These are phyloP conservation scores for Blakeslea trispora DNA, from an alignment of 371 early-diverging fungal species.

Conservation along the genomic window DNA sequence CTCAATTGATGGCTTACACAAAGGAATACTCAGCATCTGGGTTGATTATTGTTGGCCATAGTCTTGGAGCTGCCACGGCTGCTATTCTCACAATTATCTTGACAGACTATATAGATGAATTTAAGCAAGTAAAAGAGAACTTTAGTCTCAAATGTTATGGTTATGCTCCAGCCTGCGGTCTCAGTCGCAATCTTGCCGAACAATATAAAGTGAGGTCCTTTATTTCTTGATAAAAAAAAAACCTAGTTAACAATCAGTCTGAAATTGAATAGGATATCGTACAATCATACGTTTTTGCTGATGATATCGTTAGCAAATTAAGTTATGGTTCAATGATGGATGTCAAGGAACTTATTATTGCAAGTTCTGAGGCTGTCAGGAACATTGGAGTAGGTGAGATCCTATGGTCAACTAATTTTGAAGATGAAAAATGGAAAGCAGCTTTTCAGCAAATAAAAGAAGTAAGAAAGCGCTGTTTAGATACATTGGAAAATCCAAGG, in stretches of 20 bases:
- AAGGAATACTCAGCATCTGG: constrained; percentile 62
- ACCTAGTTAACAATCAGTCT: no score
- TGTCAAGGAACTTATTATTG: constrained; percentile 49
- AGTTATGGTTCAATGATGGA: constrained; percentile 57
- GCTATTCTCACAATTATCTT: constrained; percentile 80
- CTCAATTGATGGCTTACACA: constrained; percentile 67
- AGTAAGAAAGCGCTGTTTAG: constrained; percentile 36
- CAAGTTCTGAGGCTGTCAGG: constrained; percentile 44
- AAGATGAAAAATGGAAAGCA: constrained; percentile 41
- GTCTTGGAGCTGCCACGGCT: constrained; percentile 82
- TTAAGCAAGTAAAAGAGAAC: constrained; percentile 38
- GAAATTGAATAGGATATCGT: constrained; percentile 42
- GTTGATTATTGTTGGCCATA: constrained; percentile 80
- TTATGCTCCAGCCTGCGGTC: constrained; percentile 53
- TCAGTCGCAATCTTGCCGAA: constrained; percentile 45
- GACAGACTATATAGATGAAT: constrained; percentile 60
- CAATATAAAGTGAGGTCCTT: constrained; percentile 34
- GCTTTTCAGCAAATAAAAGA: constrained; percentile 46
- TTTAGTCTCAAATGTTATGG: constrained; percentile 46
- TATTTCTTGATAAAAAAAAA: background rate
- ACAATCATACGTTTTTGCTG: constrained; percentile 52
- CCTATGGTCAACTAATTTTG: constrained; percentile 32
- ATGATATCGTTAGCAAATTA: constrained; percentile 53
- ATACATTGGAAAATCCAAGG: constrained; percentile 42
- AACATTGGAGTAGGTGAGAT: constrained; percentile 38